Evolutionary conservation across 345 rosid species (phyloP).

Genomic region (Anacardium occidentale): DNA sequence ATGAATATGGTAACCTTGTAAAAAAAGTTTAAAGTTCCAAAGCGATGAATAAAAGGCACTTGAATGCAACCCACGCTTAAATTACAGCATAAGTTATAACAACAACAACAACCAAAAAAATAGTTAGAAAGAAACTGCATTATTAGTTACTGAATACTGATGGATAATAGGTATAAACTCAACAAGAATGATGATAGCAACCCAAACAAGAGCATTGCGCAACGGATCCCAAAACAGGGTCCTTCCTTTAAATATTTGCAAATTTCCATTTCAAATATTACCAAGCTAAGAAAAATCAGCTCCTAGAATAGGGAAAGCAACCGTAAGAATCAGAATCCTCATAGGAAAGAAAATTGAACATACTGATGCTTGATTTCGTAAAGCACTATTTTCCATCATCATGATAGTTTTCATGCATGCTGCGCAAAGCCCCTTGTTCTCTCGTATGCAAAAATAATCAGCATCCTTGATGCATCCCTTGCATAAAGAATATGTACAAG

Average conservation of each 20-base stretch:
- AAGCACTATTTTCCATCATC: conserved; percentile 73
- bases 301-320: conserved; percentile 5
- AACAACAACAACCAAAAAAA: background rate
- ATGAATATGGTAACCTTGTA: background rate
- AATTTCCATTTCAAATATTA: conserved; percentile 10
- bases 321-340: background rate
- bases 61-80: background rate
- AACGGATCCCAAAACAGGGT: conserved; percentile 1
- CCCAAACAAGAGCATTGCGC: background rate
- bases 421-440: conserved; percentile 89
- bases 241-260: background rate
- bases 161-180: background rate
- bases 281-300: background rate
- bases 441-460: conserved; percentile 75
- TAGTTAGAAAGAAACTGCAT: background rate
- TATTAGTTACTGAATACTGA: background rate
- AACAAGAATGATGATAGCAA: background rate
- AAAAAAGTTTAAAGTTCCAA: background rate
- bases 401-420: conserved; percentile 78
- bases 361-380: conserved; percentile 65
- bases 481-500: conserved; percentile 94
- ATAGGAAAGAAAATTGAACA: conserved; percentile 21
- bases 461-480: conserved; percentile 87
- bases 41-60: conserved; percentile 9
- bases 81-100: background rate